Evolutionary conservation across 495 filamentous ascomycete species (phyloP), one percentile per base, ranked within the genome.

Genomic region (Bathelium albidoporum): DNA sequence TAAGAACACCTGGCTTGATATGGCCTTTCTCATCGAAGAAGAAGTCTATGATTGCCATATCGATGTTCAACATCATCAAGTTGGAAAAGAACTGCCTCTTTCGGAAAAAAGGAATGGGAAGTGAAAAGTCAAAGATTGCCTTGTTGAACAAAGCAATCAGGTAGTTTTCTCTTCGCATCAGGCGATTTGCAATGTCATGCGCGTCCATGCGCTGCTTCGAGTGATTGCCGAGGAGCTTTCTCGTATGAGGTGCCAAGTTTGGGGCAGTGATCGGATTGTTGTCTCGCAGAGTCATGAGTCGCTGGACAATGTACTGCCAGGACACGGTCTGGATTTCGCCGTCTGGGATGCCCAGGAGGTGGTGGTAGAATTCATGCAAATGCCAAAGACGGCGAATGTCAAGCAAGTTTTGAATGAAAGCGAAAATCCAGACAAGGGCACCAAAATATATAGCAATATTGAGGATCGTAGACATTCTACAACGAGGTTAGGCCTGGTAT

Each of bases 131-230:
- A 34, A 98, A 73, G 32, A 97, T 84, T 43, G 97, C 93, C 73
- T 97, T 97, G 75, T 98, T 98, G 75, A 97, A 88, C 59, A 98
- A 72, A 11, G 95, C 94, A 70, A 98, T 97, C 66, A 96, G 77
- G 67, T 96, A 98, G 69, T 98, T 98, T 64, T 96, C 94, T 70
- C 88, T 87, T 66, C 94, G 87, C 94, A 98, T 97, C 58, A 98
- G 74, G 55, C 94, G 86, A 71, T 97, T 98, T 9, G 94, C 95
- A 73, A 98, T 96, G 72, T 96, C 93, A 66, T 96, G 89, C 2
- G 94, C 94, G 76, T 97, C 94, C 74, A 97, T 87, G 59, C 94
- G 82, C 76, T 97, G 89, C 73, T 97, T 96, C 22, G 94, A 95
- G 68, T 93, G 90, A 66, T 82, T 89, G 39, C 88, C 88, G 45